Conservation (phyloP, 805 yeast species). For the Candida arabinofermentans region DNA sequence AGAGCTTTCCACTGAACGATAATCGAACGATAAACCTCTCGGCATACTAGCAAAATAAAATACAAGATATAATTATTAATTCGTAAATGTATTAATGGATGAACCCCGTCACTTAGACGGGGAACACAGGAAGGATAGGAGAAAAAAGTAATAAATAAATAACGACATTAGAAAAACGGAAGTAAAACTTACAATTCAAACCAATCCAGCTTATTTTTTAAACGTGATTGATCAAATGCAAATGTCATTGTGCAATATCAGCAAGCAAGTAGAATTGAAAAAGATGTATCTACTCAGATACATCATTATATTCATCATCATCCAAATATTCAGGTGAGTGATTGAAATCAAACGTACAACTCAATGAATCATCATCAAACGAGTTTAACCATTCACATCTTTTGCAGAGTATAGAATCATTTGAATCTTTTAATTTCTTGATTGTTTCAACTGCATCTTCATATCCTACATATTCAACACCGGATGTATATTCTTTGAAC, state of each 20-base stretch:
- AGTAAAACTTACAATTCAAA: too few species aligned
- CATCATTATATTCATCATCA: constrained; percentile 24
- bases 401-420: constrained; percentile 14
- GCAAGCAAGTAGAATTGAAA: not conserved
- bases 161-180: too few species aligned
- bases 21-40: too few species aligned
- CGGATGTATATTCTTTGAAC: constrained; percentile 51
- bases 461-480: constrained; percentile 17
- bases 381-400: constrained; percentile 33
- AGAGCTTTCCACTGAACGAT: too few species aligned
- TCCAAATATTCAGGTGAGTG: constrained; percentile 19
- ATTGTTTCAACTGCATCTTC: constrained; percentile 17
- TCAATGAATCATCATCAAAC: constrained; percentile 27
- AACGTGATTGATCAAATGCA: not conserved
- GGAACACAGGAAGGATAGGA: too few species aligned
- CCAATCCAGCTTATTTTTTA: too few species aligned
- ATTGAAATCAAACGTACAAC: constrained; percentile 23
- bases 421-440: constrained; percentile 8
- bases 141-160: too few species aligned
- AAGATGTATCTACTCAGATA: constrained; percentile 22
- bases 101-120: too few species aligned
- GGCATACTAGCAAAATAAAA: too few species aligned
- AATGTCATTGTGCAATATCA: not conserved
- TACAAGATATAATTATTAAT: too few species aligned
- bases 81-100: too few species aligned